These are phyloP conservation scores for Sclerotinia nivalis DNA, from an alignment of 2,329 filamentous ascomycete genomes.

Conservation along the genomic window DNA sequence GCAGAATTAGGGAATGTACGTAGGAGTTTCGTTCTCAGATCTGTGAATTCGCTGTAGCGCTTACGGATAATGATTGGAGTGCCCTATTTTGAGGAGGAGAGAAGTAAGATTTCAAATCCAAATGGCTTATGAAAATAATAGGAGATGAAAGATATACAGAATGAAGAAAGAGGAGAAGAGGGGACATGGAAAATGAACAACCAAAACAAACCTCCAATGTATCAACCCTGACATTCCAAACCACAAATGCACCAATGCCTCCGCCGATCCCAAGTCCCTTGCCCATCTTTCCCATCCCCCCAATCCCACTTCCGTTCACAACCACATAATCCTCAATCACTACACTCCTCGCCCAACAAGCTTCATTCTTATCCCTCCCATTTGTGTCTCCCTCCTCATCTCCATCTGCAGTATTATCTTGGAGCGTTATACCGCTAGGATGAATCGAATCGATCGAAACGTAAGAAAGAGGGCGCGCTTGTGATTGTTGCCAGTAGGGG, in stretches of 20 bases:
- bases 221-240: conserved; percentile 88
- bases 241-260: conserved; percentile 78
- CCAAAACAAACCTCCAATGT: conserved; percentile 69
- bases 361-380: conserved; percentile 47
- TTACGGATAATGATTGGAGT: conserved; percentile 64
- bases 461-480: conserved; percentile 44
- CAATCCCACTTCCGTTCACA: conserved; percentile 44
- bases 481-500: conserved; percentile 45
- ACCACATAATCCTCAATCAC: conserved; percentile 58
- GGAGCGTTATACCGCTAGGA: conserved; percentile 58
- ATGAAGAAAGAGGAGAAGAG: not conserved
- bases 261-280: not conserved
- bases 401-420: conserved; percentile 51
- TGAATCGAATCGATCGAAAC: conserved; percentile 52
- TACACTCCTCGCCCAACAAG: conserved; percentile 66
- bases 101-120: no score
- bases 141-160: not conserved
- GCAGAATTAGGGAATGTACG: conserved; percentile 81
- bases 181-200: not conserved
- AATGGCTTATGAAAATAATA: no score
- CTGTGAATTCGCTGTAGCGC: conserved; percentile 92
- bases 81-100: conserved; percentile 46
- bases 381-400: conserved; percentile 46
- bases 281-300: not conserved
- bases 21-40: conserved; percentile 71